Base-by-base conservation (phyloP, 495 filamentous ascomycete genomes). In the Annulohypoxylon nitens region DNA sequence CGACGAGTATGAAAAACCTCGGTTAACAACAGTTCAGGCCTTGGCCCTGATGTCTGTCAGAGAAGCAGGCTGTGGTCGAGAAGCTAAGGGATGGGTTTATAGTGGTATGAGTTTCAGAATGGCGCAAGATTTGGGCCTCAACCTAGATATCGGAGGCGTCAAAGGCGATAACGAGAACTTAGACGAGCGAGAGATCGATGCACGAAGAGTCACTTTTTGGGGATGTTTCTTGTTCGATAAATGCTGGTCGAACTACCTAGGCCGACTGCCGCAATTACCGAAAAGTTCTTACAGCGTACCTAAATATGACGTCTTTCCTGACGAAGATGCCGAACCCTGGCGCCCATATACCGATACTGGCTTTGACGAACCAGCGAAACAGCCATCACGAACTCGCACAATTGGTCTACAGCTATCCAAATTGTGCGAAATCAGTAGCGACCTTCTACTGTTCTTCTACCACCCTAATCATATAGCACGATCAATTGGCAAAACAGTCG, bases 31-130 rank as follows among this genome's bases (percentile, higher is more conserved):
- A 0, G 93, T 99, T 18, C 96, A 99, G 81, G 96, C 96, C 0
- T 81, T 98, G 59, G 94, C 94, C 1, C 84, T 99, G 70, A 98
- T 99, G 95, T 97, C 94, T 61, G 96, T 98, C 5, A 88, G 96
- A 58, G 96, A 99, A 82, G 97, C 96, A 4, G 96, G 96, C 3
- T 99, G 96, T 80, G 96, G 94, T 0, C 87, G 96, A 34, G 96
- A 99, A 83, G 93, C 93, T 37, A 97, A 94, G 78, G 96, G 96
- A 10, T 99, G 96, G 96, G 93, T 97, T 4, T 99, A 98, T 78
- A 97, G 93, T 74, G 96, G 96, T 37, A 97, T 99, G 91, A 95
- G 93, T 77, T 99, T 99, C 76, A 90, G 96, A n/a, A 98, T 99
- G 96, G 95, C 94, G 0, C 92, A 91, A 77, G 96, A 99, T 77